These are phyloP conservation scores for Annulohypoxylon nitens DNA, from an alignment of 495 filamentous ascomycete genomes.

Conservation along the genomic window DNA sequence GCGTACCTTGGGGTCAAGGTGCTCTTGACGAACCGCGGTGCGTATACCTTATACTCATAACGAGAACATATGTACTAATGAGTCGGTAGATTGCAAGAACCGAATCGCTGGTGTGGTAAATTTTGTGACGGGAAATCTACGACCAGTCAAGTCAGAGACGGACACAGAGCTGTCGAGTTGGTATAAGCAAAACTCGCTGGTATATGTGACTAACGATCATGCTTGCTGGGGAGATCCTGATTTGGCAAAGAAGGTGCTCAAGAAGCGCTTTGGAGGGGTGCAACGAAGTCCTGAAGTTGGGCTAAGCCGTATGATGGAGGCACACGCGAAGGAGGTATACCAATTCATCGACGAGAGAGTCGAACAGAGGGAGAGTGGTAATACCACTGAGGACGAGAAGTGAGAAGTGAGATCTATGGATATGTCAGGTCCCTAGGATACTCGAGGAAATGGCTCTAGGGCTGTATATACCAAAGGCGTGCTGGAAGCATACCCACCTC, in stretches of 20 bases:
- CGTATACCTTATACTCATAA: constrained; percentile 14
- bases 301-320: constrained; percentile 73
- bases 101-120: constrained; percentile 65
- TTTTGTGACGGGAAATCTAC: constrained; percentile 73
- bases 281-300: constrained; percentile 65
- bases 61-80: constrained; percentile 24
- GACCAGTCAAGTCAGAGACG: constrained; percentile 73
- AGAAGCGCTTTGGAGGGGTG: constrained; percentile 74
- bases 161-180: constrained; percentile 74
- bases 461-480: neutral
- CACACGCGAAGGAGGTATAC: constrained; percentile 69
- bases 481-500: neutral
- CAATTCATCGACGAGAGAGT: constrained; percentile 66
- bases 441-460: neutral
- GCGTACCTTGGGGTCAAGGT: constrained; percentile 77
- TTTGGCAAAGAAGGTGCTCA: constrained; percentile 69
- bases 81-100: constrained; percentile 57
- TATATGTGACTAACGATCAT: constrained; percentile 80
- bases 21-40: constrained; percentile 77
- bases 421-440: neutral
- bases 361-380: constrained; percentile 44
- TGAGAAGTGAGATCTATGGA: neutral
- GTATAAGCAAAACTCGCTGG: constrained; percentile 78
- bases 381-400: constrained; percentile 56
- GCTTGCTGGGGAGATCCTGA: constrained; percentile 74